Evolutionary conservation across 2,329 filamentous ascomycete genomes (phyloP).

Genomic region (Fusarium camptoceras): DNA sequence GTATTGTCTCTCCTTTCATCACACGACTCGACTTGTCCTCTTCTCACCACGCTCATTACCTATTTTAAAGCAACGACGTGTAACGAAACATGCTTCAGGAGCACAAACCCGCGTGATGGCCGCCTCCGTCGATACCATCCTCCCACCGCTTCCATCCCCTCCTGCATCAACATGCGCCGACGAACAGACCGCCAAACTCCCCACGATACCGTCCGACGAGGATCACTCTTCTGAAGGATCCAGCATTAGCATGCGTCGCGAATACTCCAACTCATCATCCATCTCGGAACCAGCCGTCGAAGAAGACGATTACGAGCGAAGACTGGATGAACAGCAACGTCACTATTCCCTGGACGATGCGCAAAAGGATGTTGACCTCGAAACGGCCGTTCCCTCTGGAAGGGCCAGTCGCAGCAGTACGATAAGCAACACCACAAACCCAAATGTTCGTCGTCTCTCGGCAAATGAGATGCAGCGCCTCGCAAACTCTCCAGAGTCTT

Average conservation of each 20-base stretch:
- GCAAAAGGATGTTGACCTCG: constrained; percentile 16
- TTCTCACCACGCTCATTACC: not conserved
- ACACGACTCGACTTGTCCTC: not conserved
- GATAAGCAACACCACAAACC: constrained; percentile 49
- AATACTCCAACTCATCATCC: constrained; percentile 47
- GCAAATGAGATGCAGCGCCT: constrained; percentile 70
- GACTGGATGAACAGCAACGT: not conserved
- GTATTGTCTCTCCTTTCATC: constrained; percentile 16
- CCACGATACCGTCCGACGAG: constrained; percentile 48
- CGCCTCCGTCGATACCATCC: constrained; percentile 41
- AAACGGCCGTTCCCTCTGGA: constrained; percentile 28
- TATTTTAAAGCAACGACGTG: not conserved
- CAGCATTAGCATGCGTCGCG: constrained; percentile 38
- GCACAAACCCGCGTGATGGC: constrained; percentile 44
- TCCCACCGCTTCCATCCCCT: constrained; percentile 38
- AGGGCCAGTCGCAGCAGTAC: constrained; percentile 48
- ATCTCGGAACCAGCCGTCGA: constrained; percentile 48
- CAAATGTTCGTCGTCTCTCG: constrained; percentile 65
- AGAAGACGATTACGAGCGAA: constrained; percentile 27
- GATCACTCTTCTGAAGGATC: constrained; percentile 49
- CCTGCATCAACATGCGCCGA: constrained; percentile 27
- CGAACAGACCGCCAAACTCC: constrained; percentile 23
- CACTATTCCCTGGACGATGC: not conserved
- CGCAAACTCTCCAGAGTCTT: constrained; percentile 66
- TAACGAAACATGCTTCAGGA: constrained; percentile 34